Base-by-base conservation (phyloP, 768 basidiomycete species). In the Pseudohyphozyma bogoriensis region DNA sequence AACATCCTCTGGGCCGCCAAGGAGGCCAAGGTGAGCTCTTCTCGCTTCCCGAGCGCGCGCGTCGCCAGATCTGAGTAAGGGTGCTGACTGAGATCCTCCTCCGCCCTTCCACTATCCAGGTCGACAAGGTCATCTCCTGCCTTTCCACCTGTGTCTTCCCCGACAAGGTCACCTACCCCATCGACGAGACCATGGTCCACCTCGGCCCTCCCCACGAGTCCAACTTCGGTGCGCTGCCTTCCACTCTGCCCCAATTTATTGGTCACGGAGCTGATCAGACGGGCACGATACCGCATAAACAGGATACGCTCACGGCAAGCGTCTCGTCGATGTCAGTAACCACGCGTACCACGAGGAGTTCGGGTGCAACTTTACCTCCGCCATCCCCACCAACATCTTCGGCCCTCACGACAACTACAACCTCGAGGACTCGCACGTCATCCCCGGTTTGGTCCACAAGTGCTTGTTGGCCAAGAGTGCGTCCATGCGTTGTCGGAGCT, bases 131-230 rank as follows among this genome's bases (percentile, higher is more conserved):
- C 67, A 85, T 97, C 59, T 95, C 92, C 16, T 96, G 92, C 71
- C 82, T 96, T 40, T 95, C 92, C 13, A 96, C 93, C 44, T 97
- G 92, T 72, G 89, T 97, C 49, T 97, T 92, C 78, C 92, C 92
- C 0, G 92, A 96, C 74, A 86, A 90, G 73, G 90, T 92, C 65
- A 80, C 83, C 55, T 95, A 92, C 73, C 93, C 92, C 18, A 81
- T 97, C 31, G 86, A 89, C 67, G 92, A 97, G 76, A 82, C 79
- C 68, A 92, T 91, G 76, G 85, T 97, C 59, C 93, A 97, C 74
- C 79, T 80, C 37, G 92, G 92, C 24, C 88, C 87, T 26, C 92
- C 92, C 9, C 93, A 97, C 72, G 79, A 84, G 59, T 89, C 87
- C 68, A 96, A 96, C 79, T 96, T 89, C 76, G 93, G 92, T n/a